phyloP scores from a whole-genome alignment of 169 alveolate genomes.

The Perkinsus chesapeaki region DNA sequence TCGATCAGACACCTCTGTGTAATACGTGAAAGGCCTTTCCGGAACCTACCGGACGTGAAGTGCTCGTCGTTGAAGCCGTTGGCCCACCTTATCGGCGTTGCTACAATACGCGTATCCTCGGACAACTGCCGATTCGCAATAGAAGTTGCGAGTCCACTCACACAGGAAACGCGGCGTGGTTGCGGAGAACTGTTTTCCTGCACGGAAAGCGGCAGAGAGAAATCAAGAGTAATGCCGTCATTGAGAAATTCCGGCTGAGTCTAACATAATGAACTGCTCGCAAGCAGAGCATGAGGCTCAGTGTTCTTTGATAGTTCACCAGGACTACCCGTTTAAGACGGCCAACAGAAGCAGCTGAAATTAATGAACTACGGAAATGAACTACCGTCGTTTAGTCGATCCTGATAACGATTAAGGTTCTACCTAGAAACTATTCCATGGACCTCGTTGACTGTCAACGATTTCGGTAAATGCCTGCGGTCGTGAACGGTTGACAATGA shows the following conservation, averaged over 20 bases:
- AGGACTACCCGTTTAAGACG: too few relatives aligned
- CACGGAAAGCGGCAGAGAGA: too few relatives aligned
- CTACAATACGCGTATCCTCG: neutral
- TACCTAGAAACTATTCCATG: too few relatives aligned
- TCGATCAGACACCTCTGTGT: neutral
- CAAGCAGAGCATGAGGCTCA: neutral
- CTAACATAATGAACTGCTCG: neutral
- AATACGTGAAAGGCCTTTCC: neutral
- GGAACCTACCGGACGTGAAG: neutral
- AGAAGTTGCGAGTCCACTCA: neutral
- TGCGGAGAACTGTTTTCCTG: neutral
- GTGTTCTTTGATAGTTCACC: neutral
- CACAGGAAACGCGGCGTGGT: neutral
- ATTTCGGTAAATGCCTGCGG: too few relatives aligned
- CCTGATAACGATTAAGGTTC: too few relatives aligned
- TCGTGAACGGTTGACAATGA: too few relatives aligned
- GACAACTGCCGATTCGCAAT: neutral
- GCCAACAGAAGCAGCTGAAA: too few relatives aligned
- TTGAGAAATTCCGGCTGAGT: too few relatives aligned
- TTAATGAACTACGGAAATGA: too few relatives aligned
- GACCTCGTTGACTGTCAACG: too few relatives aligned
- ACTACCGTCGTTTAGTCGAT: too few relatives aligned
- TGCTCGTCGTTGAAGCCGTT: neutral
- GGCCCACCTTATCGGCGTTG: neutral
- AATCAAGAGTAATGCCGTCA: too few relatives aligned